Base-by-base conservation (phyloP, 176 grass and related monocot species). In the Otatea glauca region DNA sequence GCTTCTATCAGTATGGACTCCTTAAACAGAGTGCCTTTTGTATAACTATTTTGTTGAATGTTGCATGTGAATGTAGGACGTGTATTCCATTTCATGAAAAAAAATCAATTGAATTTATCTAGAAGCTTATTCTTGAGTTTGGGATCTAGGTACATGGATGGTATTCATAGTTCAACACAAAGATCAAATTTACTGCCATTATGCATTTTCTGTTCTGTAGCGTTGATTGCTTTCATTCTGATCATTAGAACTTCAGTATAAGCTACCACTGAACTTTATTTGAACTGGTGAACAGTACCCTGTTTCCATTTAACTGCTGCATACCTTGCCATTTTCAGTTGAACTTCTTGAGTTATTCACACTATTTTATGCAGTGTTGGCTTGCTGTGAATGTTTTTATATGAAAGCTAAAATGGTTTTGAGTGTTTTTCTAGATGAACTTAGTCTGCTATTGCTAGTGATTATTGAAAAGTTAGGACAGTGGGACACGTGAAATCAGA, bases 201-300 rank as follows among this genome's bases (percentile, higher is more conserved):
- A 11, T 70, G 45, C 20, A 61, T 9, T 74, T 38, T 65, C 38
- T 21, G 29, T 70, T 37, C 29, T 64, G 11, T 56, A 42, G 48
- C 18, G 10, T 64, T 72, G 18, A 45, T 89, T 54, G 5, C 4
- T 65, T 23, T 25, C 48, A 70, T 81, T 86, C 35, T 82, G 58
- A 87, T 79, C 1, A 56, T 58, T 65, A 21, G n/a, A 68, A 60
- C 35, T 78, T 77, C 14, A 42, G 9, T n/a, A 65, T 34, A 39
- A 79, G 59, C 27, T 72, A 83, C 23, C n/a, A 39, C 11, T 81
- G 11, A 48, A 53, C 50, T 89, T 15, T 80, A 84, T 61, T 80
- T 58, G 20, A 18, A 74, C 6, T 61, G 14, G 56, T 58, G 81
- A 78, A 72, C 25, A 73, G 39, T 84, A 56, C 4, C 38, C 55